These are phyloP conservation scores for Sporisorium exsertum DNA, from an alignment of 1,284 basidiomycete species.

Conservation along the genomic window DNA sequence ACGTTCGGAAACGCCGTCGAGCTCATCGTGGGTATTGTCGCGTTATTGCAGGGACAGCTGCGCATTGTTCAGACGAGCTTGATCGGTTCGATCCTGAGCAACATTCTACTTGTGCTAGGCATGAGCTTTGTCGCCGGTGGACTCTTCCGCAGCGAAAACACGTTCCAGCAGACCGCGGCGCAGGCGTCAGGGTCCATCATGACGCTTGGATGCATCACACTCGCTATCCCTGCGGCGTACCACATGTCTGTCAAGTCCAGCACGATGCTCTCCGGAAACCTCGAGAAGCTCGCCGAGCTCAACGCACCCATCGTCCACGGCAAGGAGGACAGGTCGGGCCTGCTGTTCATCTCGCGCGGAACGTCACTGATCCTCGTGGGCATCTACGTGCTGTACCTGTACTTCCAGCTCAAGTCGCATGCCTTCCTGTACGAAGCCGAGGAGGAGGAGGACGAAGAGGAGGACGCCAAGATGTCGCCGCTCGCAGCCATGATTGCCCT, in stretches of 20 bases:
- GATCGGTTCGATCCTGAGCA: constrained; percentile 66
- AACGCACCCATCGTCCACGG: constrained; percentile 23
- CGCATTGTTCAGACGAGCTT: constrained; percentile 67
- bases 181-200: constrained; percentile 74
- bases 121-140: constrained; percentile 68
- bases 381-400: constrained; percentile 81
- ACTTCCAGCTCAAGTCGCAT: constrained; percentile 68
- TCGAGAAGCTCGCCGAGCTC: constrained; percentile 43
- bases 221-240: constrained; percentile 92
- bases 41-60: constrained; percentile 78
- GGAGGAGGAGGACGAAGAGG: constrained; percentile 60
- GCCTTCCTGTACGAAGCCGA: constrained; percentile 64
- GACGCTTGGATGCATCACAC: constrained; percentile 87
- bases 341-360: constrained; percentile 67
- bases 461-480: constrained; percentile 64
- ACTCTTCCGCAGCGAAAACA: constrained; percentile 59
- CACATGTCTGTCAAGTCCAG: constrained; percentile 68
- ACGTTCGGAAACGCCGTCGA: constrained; percentile 69
- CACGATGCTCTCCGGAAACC: constrained; percentile 65
- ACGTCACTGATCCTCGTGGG: constrained; percentile 75
- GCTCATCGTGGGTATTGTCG: constrained; percentile 75
- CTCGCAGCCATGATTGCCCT: constrained; percentile 62
- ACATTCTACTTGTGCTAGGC: constrained; percentile 67
- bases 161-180: constrained; percentile 67
- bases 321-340: constrained; percentile 40